Conservation (phyloP, 192 early-diverging fungal genomes). For the Rhizophlyctis rosea region DNA sequence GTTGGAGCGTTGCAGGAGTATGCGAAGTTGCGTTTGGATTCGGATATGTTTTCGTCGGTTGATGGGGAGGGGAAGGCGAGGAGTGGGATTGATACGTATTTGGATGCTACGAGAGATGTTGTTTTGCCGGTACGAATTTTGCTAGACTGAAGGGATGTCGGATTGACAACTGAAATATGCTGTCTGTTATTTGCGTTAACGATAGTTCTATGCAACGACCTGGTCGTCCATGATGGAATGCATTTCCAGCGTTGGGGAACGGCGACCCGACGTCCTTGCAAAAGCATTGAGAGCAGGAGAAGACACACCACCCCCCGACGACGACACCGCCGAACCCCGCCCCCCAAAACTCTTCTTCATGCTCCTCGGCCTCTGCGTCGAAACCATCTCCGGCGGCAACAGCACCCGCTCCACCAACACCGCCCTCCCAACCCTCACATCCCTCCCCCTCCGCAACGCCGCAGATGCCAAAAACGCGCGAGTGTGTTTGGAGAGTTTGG, state of each 20-base stretch:
- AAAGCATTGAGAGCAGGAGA: slow-evolving; percentile 11
- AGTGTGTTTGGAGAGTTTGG: slow-evolving; percentile 51
- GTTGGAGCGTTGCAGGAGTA: slow-evolving; percentile 58
- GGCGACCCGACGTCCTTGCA: slow-evolving; percentile 13
- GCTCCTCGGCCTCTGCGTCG: slow-evolving; percentile 69
- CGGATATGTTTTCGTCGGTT: slow-evolving; percentile 43
- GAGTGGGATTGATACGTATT: slow-evolving; percentile 26
- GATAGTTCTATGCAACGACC: slow-evolving; percentile 31
- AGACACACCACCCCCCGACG: not conserved
- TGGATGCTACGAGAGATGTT: slow-evolving; percentile 64
- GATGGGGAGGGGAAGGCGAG: slow-evolving; percentile 10
- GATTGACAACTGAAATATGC: not conserved
- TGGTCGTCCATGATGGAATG: slow-evolving; percentile 41
- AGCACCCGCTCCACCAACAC: slow-evolving; percentile 16
- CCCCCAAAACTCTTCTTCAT: slow-evolving; percentile 55
- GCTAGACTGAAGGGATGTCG: not conserved
- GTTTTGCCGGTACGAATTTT: slow-evolving; percentile 55
- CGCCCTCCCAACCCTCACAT: no score
- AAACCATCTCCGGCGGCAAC: slow-evolving; percentile 36
- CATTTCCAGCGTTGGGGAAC: slow-evolving; percentile 25
- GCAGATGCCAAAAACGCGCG: slow-evolving; percentile 38
- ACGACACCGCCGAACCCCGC: not conserved
- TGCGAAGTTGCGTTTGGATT: slow-evolving; percentile 63
- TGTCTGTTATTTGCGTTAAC: slow-evolving; percentile 3
- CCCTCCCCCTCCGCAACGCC: no score